These are phyloP conservation scores for Phalaenopsis aphrodite DNA, from an alignment of 106 monocot genomes.

Conservation along the genomic window DNA sequence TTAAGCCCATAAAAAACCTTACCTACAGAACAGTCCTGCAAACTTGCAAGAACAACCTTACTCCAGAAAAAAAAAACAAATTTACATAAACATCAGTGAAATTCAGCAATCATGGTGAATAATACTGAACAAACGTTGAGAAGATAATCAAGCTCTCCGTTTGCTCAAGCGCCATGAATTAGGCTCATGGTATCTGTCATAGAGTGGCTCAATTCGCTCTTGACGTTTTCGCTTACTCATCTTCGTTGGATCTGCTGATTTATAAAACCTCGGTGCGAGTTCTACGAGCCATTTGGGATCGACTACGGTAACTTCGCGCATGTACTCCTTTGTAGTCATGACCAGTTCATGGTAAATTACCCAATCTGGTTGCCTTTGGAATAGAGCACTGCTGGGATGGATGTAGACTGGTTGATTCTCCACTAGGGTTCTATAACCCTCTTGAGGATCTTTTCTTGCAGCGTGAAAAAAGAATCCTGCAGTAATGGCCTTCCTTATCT, in stretches of 20 bases:
- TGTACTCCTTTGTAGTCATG: slow-evolving; percentile 97
- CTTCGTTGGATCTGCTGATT: slow-evolving; percentile 76
- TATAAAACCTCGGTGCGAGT: slow-evolving; percentile 87
- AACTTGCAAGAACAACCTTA: too few species aligned
- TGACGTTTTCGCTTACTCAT: slow-evolving; percentile 98
- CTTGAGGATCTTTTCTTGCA: slow-evolving; percentile 89
- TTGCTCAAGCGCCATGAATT: slow-evolving; percentile 95
- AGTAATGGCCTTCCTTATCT: slow-evolving; percentile 82
- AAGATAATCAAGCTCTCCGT: slow-evolving; percentile 53
- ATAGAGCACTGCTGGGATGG: slow-evolving; percentile 86
- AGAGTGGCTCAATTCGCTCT: slow-evolving; percentile 82
- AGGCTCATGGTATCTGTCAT: slow-evolving; percentile 97
- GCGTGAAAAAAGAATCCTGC: slow-evolving; percentile 95
- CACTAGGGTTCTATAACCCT: slow-evolving; percentile 85
- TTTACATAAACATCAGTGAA: too few species aligned
- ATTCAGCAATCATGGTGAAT: too few species aligned
- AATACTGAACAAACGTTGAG: too few species aligned
- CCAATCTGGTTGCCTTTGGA: slow-evolving; percentile 95
- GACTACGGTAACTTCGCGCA: slow-evolving; percentile 90
- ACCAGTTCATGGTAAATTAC: slow-evolving; percentile 90
- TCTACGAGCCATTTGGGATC: slow-evolving; percentile 95
- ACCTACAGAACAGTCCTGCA: too few species aligned
- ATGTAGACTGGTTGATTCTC: slow-evolving; percentile 97
- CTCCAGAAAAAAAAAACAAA: too few species aligned
- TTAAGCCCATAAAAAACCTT: too few species aligned